Conservation (phyloP, 768 basidiomycete species). For the Gymnopilus dilepis region DNA sequence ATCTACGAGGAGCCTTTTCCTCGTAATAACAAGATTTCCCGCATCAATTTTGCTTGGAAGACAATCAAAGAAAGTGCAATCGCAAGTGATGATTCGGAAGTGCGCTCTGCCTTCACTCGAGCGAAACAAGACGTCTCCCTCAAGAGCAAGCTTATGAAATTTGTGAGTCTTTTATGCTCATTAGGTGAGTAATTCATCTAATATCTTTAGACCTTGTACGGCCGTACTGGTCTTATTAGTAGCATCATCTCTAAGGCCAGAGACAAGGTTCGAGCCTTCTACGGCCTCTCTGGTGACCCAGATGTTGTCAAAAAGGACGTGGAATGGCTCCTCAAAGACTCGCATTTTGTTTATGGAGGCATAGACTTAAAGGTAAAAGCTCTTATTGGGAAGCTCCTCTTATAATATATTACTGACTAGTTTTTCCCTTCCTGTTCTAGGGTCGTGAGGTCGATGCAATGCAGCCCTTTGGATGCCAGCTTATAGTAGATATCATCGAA, state of each 20-base stretch:
- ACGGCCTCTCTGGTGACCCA: not conserved
- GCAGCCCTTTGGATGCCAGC: conserved; percentile 9
- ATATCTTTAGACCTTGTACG: conserved; percentile 2
- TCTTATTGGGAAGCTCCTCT: not conserved
- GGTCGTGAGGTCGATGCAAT: not conserved
- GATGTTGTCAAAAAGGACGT: not conserved
- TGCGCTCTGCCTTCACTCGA: not conserved
- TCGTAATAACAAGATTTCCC: not conserved
- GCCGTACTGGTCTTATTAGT: conserved; percentile 3
- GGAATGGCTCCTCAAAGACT: conserved; percentile 10
- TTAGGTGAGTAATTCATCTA: not conserved
- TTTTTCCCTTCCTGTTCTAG: not conserved
- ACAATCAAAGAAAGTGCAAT: not conserved
- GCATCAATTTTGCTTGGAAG: conserved; percentile 1
- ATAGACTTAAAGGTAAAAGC: not conserved
- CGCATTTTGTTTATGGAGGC: conserved; percentile 6
- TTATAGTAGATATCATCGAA: conserved; percentile 8
- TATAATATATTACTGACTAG: not conserved
- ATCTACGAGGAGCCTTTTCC: not conserved
- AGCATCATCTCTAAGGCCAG: conserved; percentile 6
- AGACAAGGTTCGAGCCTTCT: not conserved
- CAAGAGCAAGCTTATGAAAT: conserved; percentile 1
- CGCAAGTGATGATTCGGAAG: not conserved
- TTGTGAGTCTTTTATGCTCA: not conserved
- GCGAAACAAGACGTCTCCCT: not conserved